phyloP scores from a whole-genome alignment of 108 stramenopile genomes.

The Fragilariopsis cylindrus region DNA sequence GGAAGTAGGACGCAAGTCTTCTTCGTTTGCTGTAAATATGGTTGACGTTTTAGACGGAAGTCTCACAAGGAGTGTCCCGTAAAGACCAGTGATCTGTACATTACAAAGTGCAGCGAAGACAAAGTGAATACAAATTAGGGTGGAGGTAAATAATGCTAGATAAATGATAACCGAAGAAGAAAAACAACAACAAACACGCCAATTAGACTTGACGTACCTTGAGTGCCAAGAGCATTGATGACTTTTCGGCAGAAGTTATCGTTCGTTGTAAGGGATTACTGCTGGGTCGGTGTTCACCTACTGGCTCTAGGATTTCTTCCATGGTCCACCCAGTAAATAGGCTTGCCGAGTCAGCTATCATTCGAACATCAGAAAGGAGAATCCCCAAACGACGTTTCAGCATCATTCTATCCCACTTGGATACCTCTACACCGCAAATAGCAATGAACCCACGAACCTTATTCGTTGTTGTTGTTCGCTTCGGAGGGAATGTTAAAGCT shows the following conservation, averaged over 20 bases:
- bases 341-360: slow-evolving; percentile 62
- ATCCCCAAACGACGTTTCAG: slow-evolving; percentile 72
- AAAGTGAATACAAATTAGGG: background rate
- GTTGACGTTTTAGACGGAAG: slow-evolving; percentile 79
- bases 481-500: slow-evolving; percentile 62
- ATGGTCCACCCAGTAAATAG: slow-evolving; percentile 66
- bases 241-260: slow-evolving; percentile 50
- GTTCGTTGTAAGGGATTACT: slow-evolving; percentile 5
- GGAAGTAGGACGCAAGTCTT: slow-evolving; percentile 69
- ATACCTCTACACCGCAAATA: slow-evolving; percentile 66
- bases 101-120: background rate
- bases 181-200: background rate
- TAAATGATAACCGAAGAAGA: background rate
- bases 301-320: slow-evolving; percentile 85
- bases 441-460: slow-evolving; percentile 67
- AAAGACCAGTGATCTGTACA: slow-evolving; percentile 69
- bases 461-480: slow-evolving; percentile 57
- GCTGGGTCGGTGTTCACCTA: slow-evolving; percentile 25
- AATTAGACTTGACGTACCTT: slow-evolving; percentile 46
- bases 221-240: slow-evolving; percentile 61
- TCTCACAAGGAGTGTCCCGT: slow-evolving; percentile 51
- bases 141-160: background rate
- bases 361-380: slow-evolving; percentile 73
- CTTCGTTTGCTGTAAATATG: slow-evolving; percentile 78
- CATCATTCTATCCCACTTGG: slow-evolving; percentile 74